Evolutionary conservation across 2,329 filamentous ascomycete genomes (phyloP).

Genomic region (Falciphora oryzae): DNA sequence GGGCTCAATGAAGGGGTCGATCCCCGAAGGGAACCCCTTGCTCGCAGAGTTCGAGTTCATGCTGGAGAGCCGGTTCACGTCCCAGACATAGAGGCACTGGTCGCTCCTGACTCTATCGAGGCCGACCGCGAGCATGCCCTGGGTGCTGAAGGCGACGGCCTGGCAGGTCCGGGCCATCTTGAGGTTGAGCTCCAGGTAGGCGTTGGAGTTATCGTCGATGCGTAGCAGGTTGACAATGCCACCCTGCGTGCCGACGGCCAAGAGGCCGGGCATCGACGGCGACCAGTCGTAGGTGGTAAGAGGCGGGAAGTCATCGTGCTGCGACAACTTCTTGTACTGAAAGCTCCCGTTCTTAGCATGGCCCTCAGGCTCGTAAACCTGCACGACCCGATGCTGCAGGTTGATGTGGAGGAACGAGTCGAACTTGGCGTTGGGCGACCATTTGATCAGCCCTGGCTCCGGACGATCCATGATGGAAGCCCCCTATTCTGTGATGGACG

Average conservation of each 20-base stretch:
- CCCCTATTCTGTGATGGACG: neutral
- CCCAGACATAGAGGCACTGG: slow-evolving; percentile 76
- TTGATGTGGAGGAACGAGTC: slow-evolving; percentile 62
- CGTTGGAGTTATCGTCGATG: slow-evolving; percentile 64
- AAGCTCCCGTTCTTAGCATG: slow-evolving; percentile 51
- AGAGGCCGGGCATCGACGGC: slow-evolving; percentile 54
- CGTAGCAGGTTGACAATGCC: slow-evolving; percentile 71
- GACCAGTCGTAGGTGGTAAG: slow-evolving; percentile 65
- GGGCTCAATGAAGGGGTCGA: slow-evolving; percentile 48
- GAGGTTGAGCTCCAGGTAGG: slow-evolving; percentile 59
- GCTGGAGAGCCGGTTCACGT: slow-evolving; percentile 57
- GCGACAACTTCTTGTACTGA: slow-evolving; percentile 50
- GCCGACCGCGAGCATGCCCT: slow-evolving; percentile 68
- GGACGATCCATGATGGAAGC: slow-evolving; percentile 46
- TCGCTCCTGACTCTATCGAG: slow-evolving; percentile 78
- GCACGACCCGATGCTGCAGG: slow-evolving; percentile 55
- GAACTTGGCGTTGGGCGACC: slow-evolving; percentile 54
- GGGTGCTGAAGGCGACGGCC: slow-evolving; percentile 71
- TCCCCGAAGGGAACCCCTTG: slow-evolving; percentile 44
- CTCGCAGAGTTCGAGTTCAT: slow-evolving; percentile 26
- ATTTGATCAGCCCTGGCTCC: slow-evolving; percentile 59
- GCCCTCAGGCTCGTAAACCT: slow-evolving; percentile 58
- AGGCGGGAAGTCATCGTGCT: slow-evolving; percentile 58
- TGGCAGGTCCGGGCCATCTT: slow-evolving; percentile 75
- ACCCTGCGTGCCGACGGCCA: slow-evolving; percentile 69